Percentiles rank a stretch among this genome's conserved stretches.
These are phyloP conservation scores for Tubosaeta sp. DNA, from an alignment of 768 basidiomycete genomes.

Conservation along the genomic window DNA sequence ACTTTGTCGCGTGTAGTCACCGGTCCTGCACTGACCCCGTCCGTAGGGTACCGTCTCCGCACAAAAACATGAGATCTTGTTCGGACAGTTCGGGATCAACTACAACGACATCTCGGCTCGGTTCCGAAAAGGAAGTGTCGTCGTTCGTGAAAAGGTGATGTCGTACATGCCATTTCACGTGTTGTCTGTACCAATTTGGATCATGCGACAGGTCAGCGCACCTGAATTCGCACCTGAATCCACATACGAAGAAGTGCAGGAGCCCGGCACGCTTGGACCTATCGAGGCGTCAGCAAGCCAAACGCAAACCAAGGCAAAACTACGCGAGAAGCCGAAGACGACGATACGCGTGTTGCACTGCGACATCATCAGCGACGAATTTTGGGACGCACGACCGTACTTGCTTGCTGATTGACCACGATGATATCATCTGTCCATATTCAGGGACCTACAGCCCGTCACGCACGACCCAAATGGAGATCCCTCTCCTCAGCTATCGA, in stretches of 20 bases:
- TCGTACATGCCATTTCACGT: background rate
- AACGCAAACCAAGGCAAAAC: constrained; percentile 27
- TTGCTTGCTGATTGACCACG: constrained; percentile 41
- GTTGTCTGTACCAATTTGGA: background rate
- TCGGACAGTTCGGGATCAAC: constrained; percentile 76
- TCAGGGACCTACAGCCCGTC: background rate
- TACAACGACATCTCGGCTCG: constrained; percentile 73
- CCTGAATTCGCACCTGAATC: background rate
- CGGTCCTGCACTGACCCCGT: constrained; percentile 7
- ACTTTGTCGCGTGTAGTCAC: constrained; percentile 8
- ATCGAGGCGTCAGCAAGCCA: background rate
- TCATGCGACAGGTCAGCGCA: constrained; percentile 6
- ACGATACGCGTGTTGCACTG: constrained; percentile 65
- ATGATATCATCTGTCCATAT: background rate
- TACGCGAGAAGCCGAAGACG: constrained; percentile 35
- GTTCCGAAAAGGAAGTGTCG: constrained; percentile 81
- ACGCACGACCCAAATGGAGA: background rate
- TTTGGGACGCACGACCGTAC: constrained; percentile 65
- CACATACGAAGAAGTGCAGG: background rate
- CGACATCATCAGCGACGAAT: constrained; percentile 78
- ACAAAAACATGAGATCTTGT: constrained; percentile 90
- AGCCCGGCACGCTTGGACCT: background rate
- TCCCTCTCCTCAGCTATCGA: background rate
- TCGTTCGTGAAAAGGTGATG: constrained; percentile 62
- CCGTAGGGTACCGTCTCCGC: constrained; percentile 81